These are phyloP conservation scores for Adiantum capillusveneris DNA, from an alignment of 75 land plant species.

Conservation along the genomic window DNA sequence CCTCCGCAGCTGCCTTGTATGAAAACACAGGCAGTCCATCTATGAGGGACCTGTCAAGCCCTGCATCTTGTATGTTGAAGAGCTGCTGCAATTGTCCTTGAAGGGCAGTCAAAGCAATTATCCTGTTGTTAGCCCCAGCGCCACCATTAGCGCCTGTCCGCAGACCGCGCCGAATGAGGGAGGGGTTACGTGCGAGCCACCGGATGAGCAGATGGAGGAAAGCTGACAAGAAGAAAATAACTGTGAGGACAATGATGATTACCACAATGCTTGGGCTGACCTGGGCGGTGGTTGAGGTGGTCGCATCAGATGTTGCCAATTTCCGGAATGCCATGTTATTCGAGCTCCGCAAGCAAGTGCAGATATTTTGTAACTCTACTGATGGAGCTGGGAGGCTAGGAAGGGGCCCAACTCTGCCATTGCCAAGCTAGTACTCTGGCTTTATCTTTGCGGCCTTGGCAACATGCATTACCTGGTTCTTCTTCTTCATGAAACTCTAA, in stretches of 20 bases:
- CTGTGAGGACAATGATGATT: conserved; percentile 63
- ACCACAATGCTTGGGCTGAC: conserved; percentile 60
- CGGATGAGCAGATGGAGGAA: conserved; percentile 71
- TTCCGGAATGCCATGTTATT: too few relatives aligned
- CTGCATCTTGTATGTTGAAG: conserved; percentile 73
- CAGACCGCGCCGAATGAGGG: conserved; percentile 18
- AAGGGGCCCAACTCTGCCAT: too few relatives aligned
- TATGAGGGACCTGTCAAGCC: conserved; percentile 70
- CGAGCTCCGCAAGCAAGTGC: too few relatives aligned
- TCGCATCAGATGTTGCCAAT: too few relatives aligned
- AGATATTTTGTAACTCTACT: too few relatives aligned
- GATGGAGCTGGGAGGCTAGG: too few relatives aligned
- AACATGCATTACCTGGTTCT: too few relatives aligned
- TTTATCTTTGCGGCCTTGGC: too few relatives aligned
- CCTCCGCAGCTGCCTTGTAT: conserved; percentile 35
- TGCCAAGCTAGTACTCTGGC: too few relatives aligned
- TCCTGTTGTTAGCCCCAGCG: conserved; percentile 16
- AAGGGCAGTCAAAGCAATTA: conserved; percentile 23
- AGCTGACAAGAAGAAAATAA: conserved; percentile 69
- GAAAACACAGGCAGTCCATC: conserved; percentile 58
- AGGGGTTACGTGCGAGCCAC: conserved; percentile 37
- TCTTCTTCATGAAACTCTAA: too few relatives aligned
- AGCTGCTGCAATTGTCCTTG: conserved; percentile 61
- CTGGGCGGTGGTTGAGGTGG: conserved; percentile 14
- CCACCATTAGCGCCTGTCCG: too few relatives aligned